A percentile compares a stretch with the other conserved stretches of the same genome.
phyloP scores from a whole-genome alignment of 768 basidiomycete genomes.

The Pleurotus tuoliensis region DNA sequence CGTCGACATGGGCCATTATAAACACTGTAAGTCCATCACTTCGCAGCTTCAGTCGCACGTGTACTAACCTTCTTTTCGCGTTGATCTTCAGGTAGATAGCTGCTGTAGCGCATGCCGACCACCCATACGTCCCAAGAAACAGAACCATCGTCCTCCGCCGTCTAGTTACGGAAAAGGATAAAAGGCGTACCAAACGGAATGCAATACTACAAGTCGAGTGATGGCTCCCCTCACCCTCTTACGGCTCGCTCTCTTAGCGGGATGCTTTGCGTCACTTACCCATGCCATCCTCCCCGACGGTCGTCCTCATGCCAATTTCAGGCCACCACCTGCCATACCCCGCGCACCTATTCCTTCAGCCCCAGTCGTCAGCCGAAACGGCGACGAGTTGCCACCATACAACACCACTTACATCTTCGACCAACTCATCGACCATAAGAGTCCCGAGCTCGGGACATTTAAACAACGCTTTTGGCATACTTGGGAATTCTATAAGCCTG shows the following conservation, averaged over 20 bases:
- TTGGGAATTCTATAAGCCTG: slow-evolving; percentile 58
- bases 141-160: too few species aligned
- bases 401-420: slow-evolving; percentile 52
- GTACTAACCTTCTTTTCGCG: neutral
- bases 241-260: slow-evolving; percentile 17
- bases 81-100: neutral
- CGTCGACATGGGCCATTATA: neutral
- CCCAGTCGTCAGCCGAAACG: slow-evolving; percentile 38
- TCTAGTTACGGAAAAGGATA: neutral
- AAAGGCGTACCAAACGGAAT: neutral
- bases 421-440: slow-evolving; percentile 50
- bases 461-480: slow-evolving; percentile 71
- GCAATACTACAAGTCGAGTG: neutral
- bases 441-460: slow-evolving; percentile 64
- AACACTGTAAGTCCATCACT: neutral
- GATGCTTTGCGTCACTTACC: slow-evolving; percentile 17
- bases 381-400: slow-evolving; percentile 40
- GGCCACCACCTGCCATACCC: slow-evolving; percentile 34
- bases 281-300: slow-evolving; percentile 29
- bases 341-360: slow-evolving; percentile 19
- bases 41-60: neutral
- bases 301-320: slow-evolving; percentile 36
- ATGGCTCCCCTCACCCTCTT: slow-evolving; percentile 14
- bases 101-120: too few species aligned
- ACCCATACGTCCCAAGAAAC: too few species aligned